phyloP scores from a whole-genome alignment of 2,329 filamentous ascomycete genomes.

The Leptosphaerulina australis region DNA sequence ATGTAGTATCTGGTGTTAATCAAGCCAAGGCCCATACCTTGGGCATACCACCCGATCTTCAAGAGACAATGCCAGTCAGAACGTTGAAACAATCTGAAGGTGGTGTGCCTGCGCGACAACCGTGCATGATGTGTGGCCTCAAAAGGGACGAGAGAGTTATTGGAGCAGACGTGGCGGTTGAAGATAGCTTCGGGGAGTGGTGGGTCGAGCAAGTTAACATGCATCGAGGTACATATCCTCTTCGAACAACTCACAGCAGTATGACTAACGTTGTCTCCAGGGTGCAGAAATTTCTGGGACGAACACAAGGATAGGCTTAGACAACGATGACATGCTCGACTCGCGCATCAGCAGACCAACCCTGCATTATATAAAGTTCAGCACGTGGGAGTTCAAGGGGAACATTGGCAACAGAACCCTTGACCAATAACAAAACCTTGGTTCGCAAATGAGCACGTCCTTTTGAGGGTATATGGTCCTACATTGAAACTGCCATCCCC shows the following conservation, averaged over 20 bases:
- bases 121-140: slow-evolving; percentile 85
- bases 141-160: slow-evolving; percentile 83
- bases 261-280: slow-evolving; percentile 41
- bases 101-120: slow-evolving; percentile 73
- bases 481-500: neutral
- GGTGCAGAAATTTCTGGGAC: slow-evolving; percentile 85
- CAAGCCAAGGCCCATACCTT: slow-evolving; percentile 49
- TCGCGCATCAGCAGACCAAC: neutral
- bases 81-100: slow-evolving; percentile 66
- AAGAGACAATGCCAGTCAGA: slow-evolving; percentile 70
- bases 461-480: neutral
- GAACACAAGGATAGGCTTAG: slow-evolving; percentile 73
- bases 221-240: slow-evolving; percentile 65
- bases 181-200: slow-evolving; percentile 96
- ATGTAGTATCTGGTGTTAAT: slow-evolving; percentile 72
- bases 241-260: neutral
- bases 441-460: slow-evolving; percentile 1
- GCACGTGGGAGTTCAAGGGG: slow-evolving; percentile 2
- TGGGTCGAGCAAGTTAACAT: slow-evolving; percentile 74
- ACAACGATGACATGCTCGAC: slow-evolving; percentile 61
- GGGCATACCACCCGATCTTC: slow-evolving; percentile 69
- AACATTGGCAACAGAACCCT: neutral
- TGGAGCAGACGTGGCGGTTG: slow-evolving; percentile 75
- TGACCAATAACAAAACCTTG: neutral
- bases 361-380: neutral